Percentiles rank a stretch among this genome's conserved stretches.
Evolutionary conservation across 1,139 yeast genomes (phyloP).

Genomic region (Yamadazyma spencermartinsiae): DNA sequence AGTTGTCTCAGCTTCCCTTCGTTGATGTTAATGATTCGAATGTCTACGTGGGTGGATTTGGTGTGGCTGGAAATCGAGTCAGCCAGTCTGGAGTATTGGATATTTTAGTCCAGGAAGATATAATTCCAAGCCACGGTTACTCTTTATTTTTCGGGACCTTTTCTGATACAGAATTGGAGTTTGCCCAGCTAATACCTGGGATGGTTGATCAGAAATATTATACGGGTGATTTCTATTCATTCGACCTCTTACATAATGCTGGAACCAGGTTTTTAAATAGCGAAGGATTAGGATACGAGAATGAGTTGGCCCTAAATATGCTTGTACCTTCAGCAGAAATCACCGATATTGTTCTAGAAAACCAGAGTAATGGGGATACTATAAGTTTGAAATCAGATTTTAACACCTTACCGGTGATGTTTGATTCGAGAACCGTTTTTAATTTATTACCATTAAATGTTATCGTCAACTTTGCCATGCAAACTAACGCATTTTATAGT

Average conservation of each 20-base stretch:
- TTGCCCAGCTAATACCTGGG: constrained; percentile 51
- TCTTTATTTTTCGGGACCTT: constrained; percentile 49
- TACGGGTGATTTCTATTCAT: constrained; percentile 47
- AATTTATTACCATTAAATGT: constrained; percentile 59
- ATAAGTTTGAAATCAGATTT: constrained; percentile 35
- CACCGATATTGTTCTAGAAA: constrained; percentile 51
- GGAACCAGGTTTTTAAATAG: constrained; percentile 27
- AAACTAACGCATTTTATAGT: constrained; percentile 68
- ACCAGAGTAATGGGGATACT: constrained; percentile 35
- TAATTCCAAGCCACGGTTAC: constrained; percentile 51
- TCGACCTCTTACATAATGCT: constrained; percentile 40
- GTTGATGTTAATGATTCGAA: constrained; percentile 25
- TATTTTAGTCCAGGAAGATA: constrained; percentile 26
- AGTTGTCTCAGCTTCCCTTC: constrained; percentile 28
- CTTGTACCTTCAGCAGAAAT: constrained; percentile 59
- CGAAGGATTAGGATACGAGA: constrained; percentile 8
- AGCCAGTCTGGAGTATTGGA: constrained; percentile 45
- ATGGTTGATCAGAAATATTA: constrained; percentile 51
- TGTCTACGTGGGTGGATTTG: constrained; percentile 38
- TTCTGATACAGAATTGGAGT: constrained; percentile 10
- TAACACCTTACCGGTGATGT: constrained; percentile 51
- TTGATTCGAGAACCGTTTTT: constrained; percentile 59
- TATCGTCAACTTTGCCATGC: constrained; percentile 68
- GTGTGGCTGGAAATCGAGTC: constrained; percentile 47
- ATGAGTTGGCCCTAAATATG: constrained; percentile 23